Conservation (phyloP, 805 yeast species). For the Ogataea parapolymorpha region DNA sequence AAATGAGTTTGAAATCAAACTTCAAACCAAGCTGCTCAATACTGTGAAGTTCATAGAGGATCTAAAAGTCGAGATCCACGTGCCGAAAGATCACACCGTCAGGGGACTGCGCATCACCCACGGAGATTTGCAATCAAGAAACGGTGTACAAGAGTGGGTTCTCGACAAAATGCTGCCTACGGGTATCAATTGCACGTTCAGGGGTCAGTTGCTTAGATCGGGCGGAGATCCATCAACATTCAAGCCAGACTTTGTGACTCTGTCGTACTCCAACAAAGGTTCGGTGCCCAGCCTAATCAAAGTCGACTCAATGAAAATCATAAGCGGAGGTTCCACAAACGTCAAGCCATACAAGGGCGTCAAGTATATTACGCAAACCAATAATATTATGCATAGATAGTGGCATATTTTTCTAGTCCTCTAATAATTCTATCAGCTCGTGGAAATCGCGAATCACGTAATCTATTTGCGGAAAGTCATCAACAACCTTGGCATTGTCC, state of each 20-base stretch:
- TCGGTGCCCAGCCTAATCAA: conserved; percentile 71
- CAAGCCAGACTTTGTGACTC: conserved; percentile 42
- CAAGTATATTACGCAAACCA: conserved; percentile 67
- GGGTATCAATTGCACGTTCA: conserved; percentile 65
- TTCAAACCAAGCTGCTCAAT: conserved; percentile 44
- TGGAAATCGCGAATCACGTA: conserved; percentile 35
- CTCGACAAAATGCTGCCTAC: conserved; percentile 54
- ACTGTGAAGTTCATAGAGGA: conserved; percentile 47
- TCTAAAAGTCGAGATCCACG: conserved; percentile 39
- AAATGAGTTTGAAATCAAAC: conserved; percentile 62
- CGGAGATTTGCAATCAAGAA: conserved; percentile 65
- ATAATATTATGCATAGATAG: conserved; percentile 49
- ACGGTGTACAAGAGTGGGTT: conserved; percentile 64
- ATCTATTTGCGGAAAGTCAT: conserved; percentile 35
- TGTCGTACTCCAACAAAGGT: conserved; percentile 62
- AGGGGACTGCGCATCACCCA: conserved; percentile 64
- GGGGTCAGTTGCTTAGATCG: conserved; percentile 42
- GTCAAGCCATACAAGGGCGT: conserved; percentile 90
- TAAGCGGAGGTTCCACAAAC: conserved; percentile 52
- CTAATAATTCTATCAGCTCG: conserved; percentile 32
- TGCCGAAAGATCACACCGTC: conserved; percentile 32
- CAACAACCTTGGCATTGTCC: conserved; percentile 45
- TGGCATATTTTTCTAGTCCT: neutral
- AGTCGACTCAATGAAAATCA: conserved; percentile 60
- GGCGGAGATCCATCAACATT: conserved; percentile 1